Evolutionary conservation across 352 stramenopile species (phyloP), one percentile per base, ranked within the genome.

Genomic region (Phytopythium ostracodes): DNA sequence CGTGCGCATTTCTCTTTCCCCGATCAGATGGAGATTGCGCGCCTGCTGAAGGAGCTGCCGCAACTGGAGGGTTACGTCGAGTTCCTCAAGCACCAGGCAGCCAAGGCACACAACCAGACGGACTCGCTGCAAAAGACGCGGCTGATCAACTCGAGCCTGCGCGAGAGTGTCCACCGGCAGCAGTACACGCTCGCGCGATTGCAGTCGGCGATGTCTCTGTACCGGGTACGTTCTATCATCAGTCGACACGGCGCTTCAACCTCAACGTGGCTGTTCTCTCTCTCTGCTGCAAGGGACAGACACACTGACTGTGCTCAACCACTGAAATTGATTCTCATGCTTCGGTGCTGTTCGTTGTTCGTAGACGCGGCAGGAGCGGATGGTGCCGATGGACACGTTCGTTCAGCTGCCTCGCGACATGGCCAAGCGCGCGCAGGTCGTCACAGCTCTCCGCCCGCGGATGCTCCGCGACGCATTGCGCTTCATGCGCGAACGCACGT

Each of bases 71-170:
- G 59, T 8, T 72, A 75, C 38, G 68, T 75, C 8, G 68, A 75
- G 55, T 72, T 68, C 43, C 68, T 75, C 57, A 75, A 75, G 55
- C 68, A 72, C 58, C 51, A 75, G 24, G 68, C 64, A 4, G 68
- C 68, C 49, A 72, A 64, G 38, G 62, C 66, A 29, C 68, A 71
- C 60, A 74, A 74, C 58, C 60, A 69, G 35, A 62, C 47, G 36
- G 70, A 75, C 64, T 72, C 68, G 27, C 70, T 60, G 22, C 60
- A 75, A 53, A 75, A 72, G 44, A 66, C 70, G 31, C 64, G 64
- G 59, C 68, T 75, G 27, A 59, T 75, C 25, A 72, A 75, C 56
- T 68, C 68, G 40, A 69, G 57, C 54, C 65, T 75, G 18, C 60
- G 60, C 1, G 58, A 64, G 15, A 66, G 56, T 4, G 65, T 59